phyloP scores from a whole-genome alignment of 2,329 filamentous ascomycete species.

The Paraphaeosphaeria minitans region DNA sequence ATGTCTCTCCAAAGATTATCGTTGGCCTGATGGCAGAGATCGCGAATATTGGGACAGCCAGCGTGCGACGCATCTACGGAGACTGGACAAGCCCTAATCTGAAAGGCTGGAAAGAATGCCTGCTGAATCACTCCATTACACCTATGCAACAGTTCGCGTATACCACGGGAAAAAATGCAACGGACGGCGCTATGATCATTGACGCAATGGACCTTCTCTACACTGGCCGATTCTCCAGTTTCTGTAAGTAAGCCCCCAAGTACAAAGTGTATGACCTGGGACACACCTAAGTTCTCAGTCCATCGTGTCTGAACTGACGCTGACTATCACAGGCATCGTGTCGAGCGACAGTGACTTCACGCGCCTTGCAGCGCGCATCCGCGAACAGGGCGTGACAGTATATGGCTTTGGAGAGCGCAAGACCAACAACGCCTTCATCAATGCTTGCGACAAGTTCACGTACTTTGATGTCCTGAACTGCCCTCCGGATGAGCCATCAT shows the following conservation, averaged over 20 bases:
- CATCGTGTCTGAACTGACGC: not conserved
- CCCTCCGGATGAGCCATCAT: slow-evolving; percentile 13
- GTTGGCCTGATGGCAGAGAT: slow-evolving; percentile 37
- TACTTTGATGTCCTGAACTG: slow-evolving; percentile 32
- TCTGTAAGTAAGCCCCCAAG: slow-evolving; percentile 27
- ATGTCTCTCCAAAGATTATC: slow-evolving; percentile 30
- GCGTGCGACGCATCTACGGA: slow-evolving; percentile 37
- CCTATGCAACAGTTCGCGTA: not conserved
- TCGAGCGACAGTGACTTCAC: slow-evolving; percentile 48
- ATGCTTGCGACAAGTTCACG: slow-evolving; percentile 36
- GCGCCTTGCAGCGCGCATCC: slow-evolving; percentile 40
- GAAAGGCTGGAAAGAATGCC: slow-evolving; percentile 13
- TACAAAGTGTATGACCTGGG: not conserved
- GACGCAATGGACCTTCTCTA: slow-evolving; percentile 46
- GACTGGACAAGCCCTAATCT: slow-evolving; percentile 34
- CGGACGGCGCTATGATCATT: slow-evolving; percentile 44
- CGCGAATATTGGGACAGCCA: slow-evolving; percentile 40
- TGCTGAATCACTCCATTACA: not conserved
- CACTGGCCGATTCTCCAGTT: slow-evolving; percentile 39
- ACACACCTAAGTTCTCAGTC: slow-evolving; percentile 10
- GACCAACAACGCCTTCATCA: slow-evolving; percentile 30
- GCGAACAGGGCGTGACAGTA: slow-evolving; percentile 42
- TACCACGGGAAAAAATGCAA: slow-evolving; percentile 24
- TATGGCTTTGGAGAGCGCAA: slow-evolving; percentile 44
- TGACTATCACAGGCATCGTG: not conserved